Evolutionary conservation across 1,284 basidiomycete genomes (phyloP), one percentile per base, ranked within the genome.

Genomic region (Moniliella sp.): DNA sequence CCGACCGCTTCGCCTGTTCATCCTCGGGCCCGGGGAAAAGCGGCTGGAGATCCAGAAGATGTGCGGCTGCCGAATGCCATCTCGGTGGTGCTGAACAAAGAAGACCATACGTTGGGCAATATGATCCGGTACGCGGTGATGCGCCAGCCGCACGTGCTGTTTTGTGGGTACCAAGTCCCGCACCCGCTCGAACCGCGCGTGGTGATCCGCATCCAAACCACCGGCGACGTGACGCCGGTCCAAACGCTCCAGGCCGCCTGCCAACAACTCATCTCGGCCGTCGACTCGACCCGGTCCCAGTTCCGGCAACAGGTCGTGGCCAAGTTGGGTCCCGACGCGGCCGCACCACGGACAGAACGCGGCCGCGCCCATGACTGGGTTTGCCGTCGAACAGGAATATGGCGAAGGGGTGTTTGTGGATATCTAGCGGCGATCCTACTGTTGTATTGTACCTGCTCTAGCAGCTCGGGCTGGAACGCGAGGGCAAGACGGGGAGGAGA

Each of bases 41-140:
- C 68, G 84, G 30, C 73, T 94, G 37, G 79, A 84, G 54, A 69
- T 94, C 34, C 74, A 8, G 86, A 94, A 64, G 88, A 97, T 63
- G 86, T 83, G 29, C 91, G 88, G 65, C 80, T 97, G 37, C 83
- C 86, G 1, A 93, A 94, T 55, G 84, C 88, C 0, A 84, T 84
- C 10, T 91, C 84, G 0, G 72, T 97, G 45, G 78, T 80, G 48
- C 69, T 97, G 47, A 71, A 83, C 45, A 93, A 93, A 66, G 84
- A 94, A 61, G 91, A 97, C 58, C 91, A 97, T 56, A 97, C 91
- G 0, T 65, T 97, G 5, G 88, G 76, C 4, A 91, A 91, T 64
- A 81, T 97, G 78, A 68, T 97, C 12, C 73, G 91, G 50, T 73
- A 80, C 81, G 50, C 53, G n/a, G 52, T 57, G 3, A 46, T 59